phyloP scores from a whole-genome alignment of 306 rosid species.

The Medicago arabica region DNA sequence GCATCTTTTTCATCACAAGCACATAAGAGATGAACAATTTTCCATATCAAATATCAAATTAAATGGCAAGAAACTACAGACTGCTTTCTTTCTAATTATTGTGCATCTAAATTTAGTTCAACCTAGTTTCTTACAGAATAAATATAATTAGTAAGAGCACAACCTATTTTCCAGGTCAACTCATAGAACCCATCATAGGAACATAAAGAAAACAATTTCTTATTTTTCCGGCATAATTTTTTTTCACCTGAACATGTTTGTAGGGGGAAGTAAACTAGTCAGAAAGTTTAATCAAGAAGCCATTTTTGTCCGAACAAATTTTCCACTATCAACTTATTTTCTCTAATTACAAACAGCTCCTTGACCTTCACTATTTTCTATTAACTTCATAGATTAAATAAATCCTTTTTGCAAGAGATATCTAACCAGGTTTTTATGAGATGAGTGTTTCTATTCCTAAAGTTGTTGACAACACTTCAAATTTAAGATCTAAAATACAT shows the following conservation, averaged over 20 bases:
- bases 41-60: slow-evolving; percentile 15
- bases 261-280: not conserved
- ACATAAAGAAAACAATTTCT: not conserved
- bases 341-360: not conserved
- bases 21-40: slow-evolving; percentile 20
- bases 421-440: slow-evolving; percentile 3
- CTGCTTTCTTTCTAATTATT: slow-evolving; percentile 4
- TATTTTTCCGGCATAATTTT: not conserved
- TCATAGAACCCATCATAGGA: slow-evolving; percentile 1
- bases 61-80: slow-evolving; percentile 4
- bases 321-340: slow-evolving; percentile 1
- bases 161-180: slow-evolving; percentile 12
- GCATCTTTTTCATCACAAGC: slow-evolving; percentile 1
- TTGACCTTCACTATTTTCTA: not conserved
- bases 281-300: slow-evolving; percentile 8
- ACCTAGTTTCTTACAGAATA: not conserved
- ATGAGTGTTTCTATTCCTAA: slow-evolving; percentile 1
- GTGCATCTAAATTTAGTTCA: slow-evolving; percentile 13
- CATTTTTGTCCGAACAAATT: slow-evolving; percentile 14
- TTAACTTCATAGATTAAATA: slow-evolving; percentile 7
- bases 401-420: slow-evolving; percentile 3
- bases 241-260: slow-evolving; percentile 23
- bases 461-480: not conserved
- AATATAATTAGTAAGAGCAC: slow-evolving; percentile 7
- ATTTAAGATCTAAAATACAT: slow-evolving; percentile 1